These are phyloP conservation scores for Nadsonia commutata DNA, from an alignment of 1,139 yeast species.

Conservation along the genomic window DNA sequence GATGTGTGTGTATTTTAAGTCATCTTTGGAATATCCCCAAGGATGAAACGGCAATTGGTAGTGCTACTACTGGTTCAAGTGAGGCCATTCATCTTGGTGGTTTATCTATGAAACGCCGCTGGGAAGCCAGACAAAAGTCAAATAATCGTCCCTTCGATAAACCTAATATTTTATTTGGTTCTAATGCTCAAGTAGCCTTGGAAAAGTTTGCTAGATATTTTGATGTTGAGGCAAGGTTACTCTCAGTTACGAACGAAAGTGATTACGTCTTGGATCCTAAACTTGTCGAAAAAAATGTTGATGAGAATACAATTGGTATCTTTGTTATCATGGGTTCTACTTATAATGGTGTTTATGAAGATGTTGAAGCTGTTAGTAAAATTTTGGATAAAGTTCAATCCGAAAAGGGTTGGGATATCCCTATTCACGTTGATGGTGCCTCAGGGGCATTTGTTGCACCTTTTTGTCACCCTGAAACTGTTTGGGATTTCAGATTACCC, in stretches of 20 bases:
- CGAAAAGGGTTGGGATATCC: conserved; percentile 53
- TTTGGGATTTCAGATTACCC: conserved; percentile 70
- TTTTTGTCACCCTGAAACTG: conserved; percentile 54
- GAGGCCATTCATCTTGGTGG: conserved; percentile 94
- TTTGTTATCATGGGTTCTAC: conserved; percentile 85
- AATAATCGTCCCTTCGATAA: conserved; percentile 44
- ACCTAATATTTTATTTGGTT: conserved; percentile 89
- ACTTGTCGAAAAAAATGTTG: conserved; percentile 48
- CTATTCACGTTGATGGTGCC: conserved; percentile 91
- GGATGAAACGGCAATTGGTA: conserved; percentile 49
- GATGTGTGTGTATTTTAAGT: conserved; percentile 70
- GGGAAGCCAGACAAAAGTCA: conserved; percentile 57
- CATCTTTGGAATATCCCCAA: conserved; percentile 69
- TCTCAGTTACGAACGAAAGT: conserved; percentile 45
- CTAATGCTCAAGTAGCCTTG: conserved; percentile 86
- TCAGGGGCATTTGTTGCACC: conserved; percentile 86
- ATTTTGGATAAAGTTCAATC: conserved; percentile 53
- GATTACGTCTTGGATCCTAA: conserved; percentile 51
- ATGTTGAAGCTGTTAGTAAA: conserved; percentile 44
- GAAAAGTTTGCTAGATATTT: conserved; percentile 90
- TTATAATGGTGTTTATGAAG: conserved; percentile 84
- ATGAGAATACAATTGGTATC: conserved; percentile 87
- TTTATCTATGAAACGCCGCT: conserved; percentile 73
- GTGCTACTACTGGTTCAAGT: conserved; percentile 88
- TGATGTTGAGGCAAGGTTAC: conserved; percentile 73